These are phyloP conservation scores for Ogataea populi-albae DNA, from an alignment of 805 yeast species.

Conservation along the genomic window DNA sequence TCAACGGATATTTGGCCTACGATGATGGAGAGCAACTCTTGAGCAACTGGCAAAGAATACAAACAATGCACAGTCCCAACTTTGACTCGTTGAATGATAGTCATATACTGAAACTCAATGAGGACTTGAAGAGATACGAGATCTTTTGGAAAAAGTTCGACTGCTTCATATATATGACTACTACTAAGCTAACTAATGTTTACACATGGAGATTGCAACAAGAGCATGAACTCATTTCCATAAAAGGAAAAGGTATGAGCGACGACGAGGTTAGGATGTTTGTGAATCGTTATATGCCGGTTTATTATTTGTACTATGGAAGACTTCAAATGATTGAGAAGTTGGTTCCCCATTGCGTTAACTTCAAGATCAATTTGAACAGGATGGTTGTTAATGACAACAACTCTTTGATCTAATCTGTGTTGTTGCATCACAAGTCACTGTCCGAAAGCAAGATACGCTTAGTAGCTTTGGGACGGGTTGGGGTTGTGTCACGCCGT, in stretches of 20 bases:
- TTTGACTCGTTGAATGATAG: slow-evolving; percentile 17
- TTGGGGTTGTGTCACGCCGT: too few relatives aligned
- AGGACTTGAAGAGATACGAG: slow-evolving; percentile 47
- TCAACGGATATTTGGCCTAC: slow-evolving; percentile 65
- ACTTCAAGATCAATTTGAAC: slow-evolving; percentile 18
- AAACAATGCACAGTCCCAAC: slow-evolving; percentile 14
- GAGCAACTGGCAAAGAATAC: slow-evolving; percentile 26
- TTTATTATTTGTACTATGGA: slow-evolving; percentile 65
- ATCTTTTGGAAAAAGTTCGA: slow-evolving; percentile 58
- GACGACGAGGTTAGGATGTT: slow-evolving; percentile 65
- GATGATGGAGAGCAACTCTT: slow-evolving; percentile 29
- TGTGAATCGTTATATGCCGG: slow-evolving; percentile 84
- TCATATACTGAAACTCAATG: slow-evolving; percentile 45
- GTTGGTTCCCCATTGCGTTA: slow-evolving; percentile 6
- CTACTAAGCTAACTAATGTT: slow-evolving; percentile 59
- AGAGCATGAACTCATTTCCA: slow-evolving; percentile 57
- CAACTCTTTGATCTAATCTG: slow-evolving; percentile 3
- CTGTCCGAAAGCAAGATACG: too few relatives aligned
- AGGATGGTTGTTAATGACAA: slow-evolving; percentile 10
- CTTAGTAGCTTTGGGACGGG: too few relatives aligned
- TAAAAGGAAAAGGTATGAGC: slow-evolving; percentile 74
- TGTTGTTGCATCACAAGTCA: too few relatives aligned
- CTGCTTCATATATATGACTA: slow-evolving; percentile 57
- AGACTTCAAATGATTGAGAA: slow-evolving; percentile 11
- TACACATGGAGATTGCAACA: slow-evolving; percentile 78